Evolutionary conservation across 1,139 yeast species (phyloP).

Genomic region (Geotrichum candidum): DNA sequence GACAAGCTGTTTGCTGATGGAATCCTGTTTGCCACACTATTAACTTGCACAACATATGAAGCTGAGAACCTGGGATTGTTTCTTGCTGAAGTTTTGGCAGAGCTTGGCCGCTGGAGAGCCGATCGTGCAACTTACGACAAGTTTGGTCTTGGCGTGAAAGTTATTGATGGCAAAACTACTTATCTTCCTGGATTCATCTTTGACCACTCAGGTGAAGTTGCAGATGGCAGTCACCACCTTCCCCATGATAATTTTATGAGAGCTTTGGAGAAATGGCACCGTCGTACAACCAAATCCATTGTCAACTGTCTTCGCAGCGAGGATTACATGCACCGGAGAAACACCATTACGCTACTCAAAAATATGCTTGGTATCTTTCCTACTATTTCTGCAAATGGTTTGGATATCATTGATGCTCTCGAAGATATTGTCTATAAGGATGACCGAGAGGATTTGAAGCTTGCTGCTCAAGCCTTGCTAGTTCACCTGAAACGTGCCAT

Average conservation of each 20-base stretch:
- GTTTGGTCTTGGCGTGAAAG: conserved; percentile 31
- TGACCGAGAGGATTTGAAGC: conserved; percentile 69
- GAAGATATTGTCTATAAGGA: conserved; percentile 49
- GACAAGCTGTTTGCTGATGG: conserved; percentile 47
- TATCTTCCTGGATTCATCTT: conserved; percentile 29
- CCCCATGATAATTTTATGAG: conserved; percentile 40
- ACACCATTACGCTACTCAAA: conserved; percentile 72
- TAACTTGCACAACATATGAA: conserved; percentile 68
- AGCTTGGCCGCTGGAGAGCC: conserved; percentile 42
- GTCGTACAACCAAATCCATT: conserved; percentile 44
- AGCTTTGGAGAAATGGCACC: conserved; percentile 53
- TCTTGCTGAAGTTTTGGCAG: conserved; percentile 50
- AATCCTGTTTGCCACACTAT: conserved; percentile 54
- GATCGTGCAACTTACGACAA: conserved; percentile 29
- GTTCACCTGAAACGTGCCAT: conserved; percentile 64
- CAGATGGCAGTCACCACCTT: conserved; percentile 25
- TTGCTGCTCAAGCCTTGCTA: conserved; percentile 70
- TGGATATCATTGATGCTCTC: conserved; percentile 45
- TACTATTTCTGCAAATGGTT: conserved; percentile 61
- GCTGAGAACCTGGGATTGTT: conserved; percentile 82
- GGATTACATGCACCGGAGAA: conserved; percentile 77
- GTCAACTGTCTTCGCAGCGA: conserved; percentile 46
- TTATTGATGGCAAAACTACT: conserved; percentile 17
- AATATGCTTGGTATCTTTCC: conserved; percentile 65
- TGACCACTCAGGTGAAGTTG: conserved; percentile 20